Evolutionary conservation across 202 grass and related monocot genomes (phyloP), one percentile per base, ranked within the genome.

Genomic region (Setaria viridis): DNA sequence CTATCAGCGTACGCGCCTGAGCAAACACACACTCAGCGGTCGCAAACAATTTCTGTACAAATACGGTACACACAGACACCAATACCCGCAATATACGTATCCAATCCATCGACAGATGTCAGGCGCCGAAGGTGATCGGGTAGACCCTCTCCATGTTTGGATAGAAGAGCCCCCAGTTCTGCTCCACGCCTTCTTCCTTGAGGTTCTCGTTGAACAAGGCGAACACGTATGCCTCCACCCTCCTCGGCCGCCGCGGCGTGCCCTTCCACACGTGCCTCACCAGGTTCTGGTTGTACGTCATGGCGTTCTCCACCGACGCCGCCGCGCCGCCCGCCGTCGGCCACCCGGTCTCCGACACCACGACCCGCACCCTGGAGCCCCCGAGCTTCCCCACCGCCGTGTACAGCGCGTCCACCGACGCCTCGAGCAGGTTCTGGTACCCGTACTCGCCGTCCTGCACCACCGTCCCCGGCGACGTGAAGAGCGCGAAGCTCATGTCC

Each of bases 281-380:
- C 74, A 93, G 70, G 70, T 95, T 93, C 68, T 91, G 87, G 63
- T 89, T 90, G 70, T 90, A 95, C 7, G 84, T 91, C 85, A 64
- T 83, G 13, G 89, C 94, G 73, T 93, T 95, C 57, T 65, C 89
- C 42, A 88, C 64, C 15, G 94, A 74, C 54, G 94, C 91, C 33
- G 41, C 89, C 3, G 70, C 34, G 41, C 89, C 87, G 34, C 91
- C 91, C 2, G 37, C 92, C 29, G 95, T 91, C 12, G 95, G 92
- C 92, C 95, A 93, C 11, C 92, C 95, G 0, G 83, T 95, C 89
- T 98, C 91, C 1, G 92, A 91, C 49, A 91, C 95, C 29, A 94
- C 92, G 6, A 98, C 34, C 10, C 13, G 15, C 9, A 85, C 85
- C 32, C 33, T 53, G 1, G 19, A 0, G 3, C 73, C 85, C 21